Base-by-base conservation (phyloP, 805 yeast genomes). In the Komagataella populi region DNA sequence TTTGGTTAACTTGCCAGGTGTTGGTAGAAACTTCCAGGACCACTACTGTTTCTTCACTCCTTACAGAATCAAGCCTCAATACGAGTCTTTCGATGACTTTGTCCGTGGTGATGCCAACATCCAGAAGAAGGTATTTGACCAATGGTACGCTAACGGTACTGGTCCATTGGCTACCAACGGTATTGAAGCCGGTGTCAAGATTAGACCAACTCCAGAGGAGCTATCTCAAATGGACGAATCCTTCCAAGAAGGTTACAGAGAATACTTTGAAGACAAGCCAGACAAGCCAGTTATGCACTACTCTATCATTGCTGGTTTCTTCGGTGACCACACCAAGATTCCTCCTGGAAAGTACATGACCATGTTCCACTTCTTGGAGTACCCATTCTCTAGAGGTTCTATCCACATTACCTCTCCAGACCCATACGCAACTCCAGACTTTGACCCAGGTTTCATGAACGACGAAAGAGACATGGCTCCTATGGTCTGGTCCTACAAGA, bases 161-260 rank as follows among this genome's bases (percentile, higher is more conserved):
- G 64, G 64, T 57, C 64, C 64, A 46, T 49, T 60, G 47, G 59
- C 64, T 50, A 59, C 63, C 49, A 60, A 60, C 56, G 64, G 64
- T 59, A 60, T 60, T 50, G 64, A 60, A 52, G 64, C 64, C 46
- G 64, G 64, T 59, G 64, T 60, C 52, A 60, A 60, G 58, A 59
- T 60, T 53, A 59, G 64, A 59, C 64, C 64, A 46, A 60, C 64
- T 45, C 59, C 53, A 14, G 63, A 55, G 51, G 64, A 60, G 52
- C 54, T 60, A 48, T 57, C 63, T 48, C 61, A 60, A 22, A 60
- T 59, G 52, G 59, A 55, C 36, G 46, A 46, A 22, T 62, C 55
- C 24, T 60, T 60, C 60, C 57, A 52, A 51, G 51, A 55, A 43
- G 62, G 57, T 47, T 60, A 55, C 53, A 59, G 52, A 14, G 63